Base-by-base conservation (phyloP, 768 basidiomycete species). In the Trametes villosa region DNA sequence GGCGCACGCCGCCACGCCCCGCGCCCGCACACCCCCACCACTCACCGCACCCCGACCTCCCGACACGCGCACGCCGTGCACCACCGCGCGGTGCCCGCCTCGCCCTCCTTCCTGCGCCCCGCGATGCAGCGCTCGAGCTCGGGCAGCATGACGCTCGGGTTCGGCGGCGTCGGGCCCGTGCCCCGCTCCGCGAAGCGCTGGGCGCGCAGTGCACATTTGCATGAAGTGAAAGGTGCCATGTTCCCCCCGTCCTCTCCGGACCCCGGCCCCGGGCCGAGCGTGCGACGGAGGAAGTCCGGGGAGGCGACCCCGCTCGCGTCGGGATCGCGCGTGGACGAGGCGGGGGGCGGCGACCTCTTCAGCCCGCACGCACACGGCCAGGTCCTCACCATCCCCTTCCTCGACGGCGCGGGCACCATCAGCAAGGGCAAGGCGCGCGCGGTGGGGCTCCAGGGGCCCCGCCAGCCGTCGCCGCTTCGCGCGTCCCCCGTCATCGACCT, bases 121-220 rank as follows among this genome's bases (percentile, higher is more conserved):
- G 73, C 59, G 2, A 66, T 83, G 17, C 76, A 79, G 52, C 77
- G 81, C 18, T 78, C 81, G n/a, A 79, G 71, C 61, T 85, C 84
- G 3, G 65, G 65, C 13, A 59, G 67, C 53, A 59, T 56, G 26
- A 48, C 44, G 31, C 63, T 63, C 36, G 65, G 70, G 57, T 34
- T 71, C 68, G 49, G 75, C 58, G 68, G 71, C 59, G 36, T 70
- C 31, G 75, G 74, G 17, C 70, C 72, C 41, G 75, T 74, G 6
- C 79, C 79, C 51, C 81, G 81, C 54, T 78, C 78, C 0, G 80
- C 82, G 18, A 83, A 80, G 62, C 79, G 79, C 36, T 86, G 85
- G 81, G 88, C 87, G 22, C 76, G 85, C 36, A 86, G 78, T 0
- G 85, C 89, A 3, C 89, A 91, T 75, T 65, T 90, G 46, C 89